A percentile compares a stretch with the other conserved stretches of the same genome.
Conservation (phyloP, 805 yeast species). For the Sporopachydermia quercuum region DNA sequence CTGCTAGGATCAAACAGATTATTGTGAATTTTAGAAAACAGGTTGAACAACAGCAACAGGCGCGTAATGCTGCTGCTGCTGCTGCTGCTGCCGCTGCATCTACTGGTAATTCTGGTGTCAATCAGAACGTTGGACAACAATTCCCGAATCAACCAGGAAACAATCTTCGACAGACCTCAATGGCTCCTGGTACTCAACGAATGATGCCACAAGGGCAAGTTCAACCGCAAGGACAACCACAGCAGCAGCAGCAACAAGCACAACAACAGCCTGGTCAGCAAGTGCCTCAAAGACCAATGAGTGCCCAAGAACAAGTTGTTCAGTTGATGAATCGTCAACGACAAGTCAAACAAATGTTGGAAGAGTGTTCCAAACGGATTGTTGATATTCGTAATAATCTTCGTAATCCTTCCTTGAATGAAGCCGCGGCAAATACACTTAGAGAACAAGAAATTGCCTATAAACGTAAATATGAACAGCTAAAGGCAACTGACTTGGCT, state of each 20-base stretch:
- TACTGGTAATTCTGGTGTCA: background rate
- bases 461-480: constrained; percentile 11
- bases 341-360: constrained; percentile 9
- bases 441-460: constrained; percentile 11
- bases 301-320: constrained; percentile 11
- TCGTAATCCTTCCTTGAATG: constrained; percentile 9
- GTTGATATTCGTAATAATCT: constrained; percentile 7
- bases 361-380: constrained; percentile 8
- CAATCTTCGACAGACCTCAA: too few relatives aligned
- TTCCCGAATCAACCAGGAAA: background rate
- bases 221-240: constrained; percentile 4
- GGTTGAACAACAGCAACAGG: constrained; percentile 7
- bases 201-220: constrained; percentile 1
- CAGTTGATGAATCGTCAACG: constrained; percentile 9
- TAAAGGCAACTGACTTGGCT: constrained; percentile 9
- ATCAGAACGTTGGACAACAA: background rate
- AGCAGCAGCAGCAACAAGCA: constrained; percentile 5
- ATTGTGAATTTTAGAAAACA: constrained; percentile 7
- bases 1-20: constrained; percentile 5
- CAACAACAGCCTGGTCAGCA: constrained; percentile 5
- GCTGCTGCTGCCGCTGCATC: constrained; percentile 4
- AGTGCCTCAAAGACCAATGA: constrained; percentile 7
- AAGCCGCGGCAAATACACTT: constrained; percentile 7
- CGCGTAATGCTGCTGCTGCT: constrained; percentile 1
- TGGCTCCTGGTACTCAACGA: too few relatives aligned